Conservation (phyloP, 768 basidiomycete genomes). For the Aureoboletus auriporus region DNA sequence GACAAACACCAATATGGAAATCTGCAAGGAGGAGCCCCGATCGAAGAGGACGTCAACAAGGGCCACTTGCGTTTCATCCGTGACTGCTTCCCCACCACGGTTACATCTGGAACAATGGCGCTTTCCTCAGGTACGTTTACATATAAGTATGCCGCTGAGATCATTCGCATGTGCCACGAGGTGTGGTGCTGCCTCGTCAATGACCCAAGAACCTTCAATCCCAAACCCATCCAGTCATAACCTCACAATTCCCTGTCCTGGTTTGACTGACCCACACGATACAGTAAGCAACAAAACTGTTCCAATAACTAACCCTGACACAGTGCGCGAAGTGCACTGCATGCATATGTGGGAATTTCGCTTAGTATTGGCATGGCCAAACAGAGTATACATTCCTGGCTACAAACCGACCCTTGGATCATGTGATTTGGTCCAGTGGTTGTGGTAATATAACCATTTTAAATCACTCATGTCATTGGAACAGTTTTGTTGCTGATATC, state of each 20-base stretch:
- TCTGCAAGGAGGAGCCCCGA: constrained; percentile 96
- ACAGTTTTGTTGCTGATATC: too few species aligned
- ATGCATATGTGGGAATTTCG: too few species aligned
- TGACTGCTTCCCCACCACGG: constrained; percentile 99
- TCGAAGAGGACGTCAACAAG: constrained; percentile 99
- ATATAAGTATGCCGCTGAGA: constrained; percentile 96
- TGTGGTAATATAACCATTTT: too few species aligned
- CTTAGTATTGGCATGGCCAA: too few species aligned
- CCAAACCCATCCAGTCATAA: constrained; percentile 56
- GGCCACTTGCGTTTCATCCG: constrained; percentile 94
- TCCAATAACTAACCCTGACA: too few species aligned
- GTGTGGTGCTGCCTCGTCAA: constrained; percentile 92
- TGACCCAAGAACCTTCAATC: constrained; percentile 64
- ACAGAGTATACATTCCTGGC: too few species aligned
- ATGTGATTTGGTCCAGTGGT: too few species aligned
- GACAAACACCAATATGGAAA: constrained; percentile 99
- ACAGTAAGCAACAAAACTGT: too few species aligned
- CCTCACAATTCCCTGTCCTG: constrained; percentile 69
- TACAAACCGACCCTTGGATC: too few species aligned
- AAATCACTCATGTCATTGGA: too few species aligned
- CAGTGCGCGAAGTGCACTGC: too few species aligned
- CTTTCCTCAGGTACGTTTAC: constrained; percentile 84
- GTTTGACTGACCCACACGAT: constrained; percentile 61
- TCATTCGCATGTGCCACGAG: constrained; percentile 98
- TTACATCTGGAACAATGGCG: constrained; percentile 99